phyloP scores from a whole-genome alignment of 208 protist species.

The Trypanosoma boissoni region DNA sequence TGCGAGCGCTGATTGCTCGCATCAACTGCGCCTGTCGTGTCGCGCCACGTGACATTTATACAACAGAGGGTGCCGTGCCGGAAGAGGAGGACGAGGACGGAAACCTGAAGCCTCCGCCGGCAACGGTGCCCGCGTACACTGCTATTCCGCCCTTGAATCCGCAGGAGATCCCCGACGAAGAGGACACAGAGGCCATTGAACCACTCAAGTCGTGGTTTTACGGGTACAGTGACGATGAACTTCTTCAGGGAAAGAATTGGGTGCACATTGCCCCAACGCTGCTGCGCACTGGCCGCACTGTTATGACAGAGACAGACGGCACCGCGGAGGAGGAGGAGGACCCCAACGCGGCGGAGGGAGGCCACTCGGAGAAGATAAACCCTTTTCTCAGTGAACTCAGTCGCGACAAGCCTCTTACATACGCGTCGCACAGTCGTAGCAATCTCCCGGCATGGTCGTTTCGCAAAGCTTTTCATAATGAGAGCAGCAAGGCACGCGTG shows the following conservation, averaged over 20 bases:
- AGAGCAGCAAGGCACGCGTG: constrained; percentile 57
- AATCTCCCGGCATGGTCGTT: constrained; percentile 84
- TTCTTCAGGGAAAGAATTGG: constrained; percentile 89
- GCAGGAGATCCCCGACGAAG: constrained; percentile 80
- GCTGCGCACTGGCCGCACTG: constrained; percentile 55
- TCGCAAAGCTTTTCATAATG: constrained; percentile 75
- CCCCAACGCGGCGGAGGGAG: constrained; percentile 19
- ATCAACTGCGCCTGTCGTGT: constrained; percentile 89
- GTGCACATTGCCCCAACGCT: constrained; percentile 84
- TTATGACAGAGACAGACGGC: constrained; percentile 16
- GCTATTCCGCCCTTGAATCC: constrained; percentile 76
- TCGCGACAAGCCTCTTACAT: constrained; percentile 64
- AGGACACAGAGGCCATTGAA: constrained; percentile 71
- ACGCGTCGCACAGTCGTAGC: constrained; percentile 71
- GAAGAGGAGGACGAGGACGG: constrained; percentile 87
- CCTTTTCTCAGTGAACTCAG: constrained; percentile 81
- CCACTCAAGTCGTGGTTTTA: constrained; percentile 69
- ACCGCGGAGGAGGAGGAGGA: constrained; percentile 25
- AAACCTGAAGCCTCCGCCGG: constrained; percentile 48
- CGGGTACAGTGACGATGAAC: constrained; percentile 84
- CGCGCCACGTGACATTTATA: constrained; percentile 78
- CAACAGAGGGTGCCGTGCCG: constrained; percentile 76
- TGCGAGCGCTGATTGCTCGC: constrained; percentile 95
- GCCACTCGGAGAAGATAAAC: constrained; percentile 73
- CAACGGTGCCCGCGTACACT: constrained; percentile 71